phyloP scores from a whole-genome alignment of 306 rosid genomes.

The Astragalus membranaceus region DNA sequence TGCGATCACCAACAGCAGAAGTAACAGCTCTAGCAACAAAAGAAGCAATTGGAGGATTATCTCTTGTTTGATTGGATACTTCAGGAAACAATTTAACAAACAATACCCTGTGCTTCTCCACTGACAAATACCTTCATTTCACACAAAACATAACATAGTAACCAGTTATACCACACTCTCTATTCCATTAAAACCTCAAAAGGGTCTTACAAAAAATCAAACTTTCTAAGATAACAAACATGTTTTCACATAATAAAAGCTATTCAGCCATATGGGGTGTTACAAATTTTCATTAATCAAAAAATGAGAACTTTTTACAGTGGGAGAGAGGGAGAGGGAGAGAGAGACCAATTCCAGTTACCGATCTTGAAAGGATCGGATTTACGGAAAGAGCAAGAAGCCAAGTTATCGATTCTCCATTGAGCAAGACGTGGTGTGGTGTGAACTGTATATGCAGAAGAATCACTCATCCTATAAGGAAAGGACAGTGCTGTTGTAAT shows the following conservation, averaged over 20 bases:
- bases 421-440: constrained; percentile 95
- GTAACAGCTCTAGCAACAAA: constrained; percentile 65
- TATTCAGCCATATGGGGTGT: constrained; percentile 13
- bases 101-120: constrained; percentile 81
- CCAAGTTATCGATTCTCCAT: constrained; percentile 91
- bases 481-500: constrained; percentile 73
- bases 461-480: constrained; percentile 82
- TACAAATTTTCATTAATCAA: background rate
- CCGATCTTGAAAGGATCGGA: constrained; percentile 98
- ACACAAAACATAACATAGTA: background rate
- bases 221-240: background rate
- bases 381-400: constrained; percentile 92
- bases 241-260: background rate
- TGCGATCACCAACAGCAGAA: constrained; percentile 81
- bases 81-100: constrained; percentile 80
- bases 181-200: background rate
- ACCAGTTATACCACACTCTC: background rate
- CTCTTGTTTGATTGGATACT: constrained; percentile 72
- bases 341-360: constrained; percentile 80
- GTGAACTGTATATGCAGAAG: constrained; percentile 81
- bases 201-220: background rate
- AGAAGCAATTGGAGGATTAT: constrained; percentile 90
- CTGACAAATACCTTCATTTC: constrained; percentile 79
- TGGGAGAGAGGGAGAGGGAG: background rate
- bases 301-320: background rate